A percentile compares a stretch with the other conserved stretches of the same genome.
phyloP scores from a whole-genome alignment of 2,329 filamentous ascomycete genomes.

The Fusarium sp. region DNA sequence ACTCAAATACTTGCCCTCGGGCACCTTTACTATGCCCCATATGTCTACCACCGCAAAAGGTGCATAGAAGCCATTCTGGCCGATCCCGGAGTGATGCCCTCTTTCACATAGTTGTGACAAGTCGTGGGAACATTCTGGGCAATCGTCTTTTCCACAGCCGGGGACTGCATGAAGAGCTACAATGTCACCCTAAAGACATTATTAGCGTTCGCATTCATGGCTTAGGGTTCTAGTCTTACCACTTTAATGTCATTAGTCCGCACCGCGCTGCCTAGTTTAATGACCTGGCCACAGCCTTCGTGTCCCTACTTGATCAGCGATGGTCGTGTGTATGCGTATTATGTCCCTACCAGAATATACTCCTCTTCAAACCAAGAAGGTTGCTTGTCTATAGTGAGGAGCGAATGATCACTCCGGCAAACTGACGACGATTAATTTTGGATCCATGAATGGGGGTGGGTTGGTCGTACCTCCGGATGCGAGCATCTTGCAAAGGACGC shows the following conservation, averaged over 20 bases:
- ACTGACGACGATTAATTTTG: neutral
- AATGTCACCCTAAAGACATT: constrained; percentile 20
- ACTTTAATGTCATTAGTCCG: constrained; percentile 2
- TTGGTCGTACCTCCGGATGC: constrained; percentile 21
- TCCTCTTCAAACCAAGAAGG: constrained; percentile 36
- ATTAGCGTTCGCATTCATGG: rapidly evolving
- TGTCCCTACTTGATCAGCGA: constrained; percentile 20
- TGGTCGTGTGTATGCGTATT: no score
- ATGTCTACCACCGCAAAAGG: constrained; percentile 51
- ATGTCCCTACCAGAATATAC: constrained; percentile 17
- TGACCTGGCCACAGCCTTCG: constrained; percentile 34
- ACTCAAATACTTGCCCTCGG: neutral
- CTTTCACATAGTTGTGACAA: constrained; percentile 52
- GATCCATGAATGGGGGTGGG: rapidly evolving
- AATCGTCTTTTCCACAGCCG: constrained; percentile 21
- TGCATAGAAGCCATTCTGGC: constrained; percentile 57
- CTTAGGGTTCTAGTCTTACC: neutral
- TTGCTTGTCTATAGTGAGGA: constrained; percentile 36
- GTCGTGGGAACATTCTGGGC: constrained; percentile 53
- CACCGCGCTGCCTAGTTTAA: constrained; percentile 18
- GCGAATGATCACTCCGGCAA: constrained; percentile 29
- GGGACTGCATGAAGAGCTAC: constrained; percentile 40
- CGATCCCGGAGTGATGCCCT: constrained; percentile 56
- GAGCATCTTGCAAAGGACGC: constrained; percentile 26
- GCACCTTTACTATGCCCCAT: constrained; percentile 29